Percentiles rank a stretch among this genome's conserved stretches.
phyloP scores from a whole-genome alignment of 495 filamentous ascomycete genomes.

The Staphylotrichum longicolle region DNA sequence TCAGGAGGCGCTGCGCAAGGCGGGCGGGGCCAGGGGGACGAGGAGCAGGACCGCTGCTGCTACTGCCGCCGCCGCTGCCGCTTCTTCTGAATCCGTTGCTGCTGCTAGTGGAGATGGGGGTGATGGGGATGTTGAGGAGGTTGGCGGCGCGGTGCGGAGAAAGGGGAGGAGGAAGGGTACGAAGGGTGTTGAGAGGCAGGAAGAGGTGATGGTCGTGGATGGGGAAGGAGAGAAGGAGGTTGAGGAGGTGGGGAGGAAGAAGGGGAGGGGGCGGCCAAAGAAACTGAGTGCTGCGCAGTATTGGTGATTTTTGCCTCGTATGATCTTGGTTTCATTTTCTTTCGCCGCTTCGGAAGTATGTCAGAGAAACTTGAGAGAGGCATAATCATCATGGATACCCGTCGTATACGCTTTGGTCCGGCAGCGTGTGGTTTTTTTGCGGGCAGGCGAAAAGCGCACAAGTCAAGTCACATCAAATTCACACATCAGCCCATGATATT shows the following conservation, averaged over 20 bases:
- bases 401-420: no score
- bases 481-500: not conserved
- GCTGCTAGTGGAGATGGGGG: not conserved
- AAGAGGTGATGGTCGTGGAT: not conserved
- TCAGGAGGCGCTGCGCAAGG: constrained; percentile 24
- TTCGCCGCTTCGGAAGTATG: no score
- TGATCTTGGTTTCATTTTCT: no score
- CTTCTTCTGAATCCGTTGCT: no score
- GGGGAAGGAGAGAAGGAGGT: not conserved
- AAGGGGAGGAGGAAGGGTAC: not conserved
- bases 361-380: no score
- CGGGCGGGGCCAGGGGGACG: constrained; percentile 8
- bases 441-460: no score
- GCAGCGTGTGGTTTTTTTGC: no score
- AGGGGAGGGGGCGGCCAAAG: constrained; percentile 3
- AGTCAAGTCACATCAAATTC: no score
- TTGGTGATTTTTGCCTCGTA: no score
- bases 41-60: not conserved
- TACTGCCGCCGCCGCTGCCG: no score
- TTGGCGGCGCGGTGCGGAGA: not conserved
- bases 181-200: not conserved
- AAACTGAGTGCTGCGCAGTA: not conserved
- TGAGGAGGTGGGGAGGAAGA: not conserved
- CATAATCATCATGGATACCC: no score
- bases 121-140: not conserved